Conservation (phyloP, 1,284 basidiomycete genomes). For the Marasmius fiardii region DNA sequence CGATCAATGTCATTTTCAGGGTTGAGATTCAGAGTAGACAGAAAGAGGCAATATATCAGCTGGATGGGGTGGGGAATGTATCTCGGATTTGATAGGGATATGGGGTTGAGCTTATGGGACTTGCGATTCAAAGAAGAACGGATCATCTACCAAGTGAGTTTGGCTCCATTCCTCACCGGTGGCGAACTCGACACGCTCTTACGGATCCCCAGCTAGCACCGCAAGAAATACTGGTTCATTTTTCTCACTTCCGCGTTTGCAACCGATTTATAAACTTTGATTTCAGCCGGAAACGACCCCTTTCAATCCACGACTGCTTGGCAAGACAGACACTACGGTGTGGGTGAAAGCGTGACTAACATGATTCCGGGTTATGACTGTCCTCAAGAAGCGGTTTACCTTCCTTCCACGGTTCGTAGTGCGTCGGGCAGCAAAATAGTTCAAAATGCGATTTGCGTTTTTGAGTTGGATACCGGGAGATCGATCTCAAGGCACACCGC, state of each 20-base stretch:
- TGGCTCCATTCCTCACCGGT: too few species aligned
- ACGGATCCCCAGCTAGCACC: constrained; percentile 38
- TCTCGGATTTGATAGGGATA: constrained; percentile 61
- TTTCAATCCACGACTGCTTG: constrained; percentile 61
- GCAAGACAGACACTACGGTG: constrained; percentile 65
- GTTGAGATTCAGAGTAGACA: constrained; percentile 54
- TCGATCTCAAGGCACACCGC: constrained; percentile 58
- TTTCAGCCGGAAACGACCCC: constrained; percentile 60
- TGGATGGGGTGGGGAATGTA: constrained; percentile 69
- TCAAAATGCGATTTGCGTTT: constrained; percentile 58
- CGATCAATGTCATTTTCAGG: constrained; percentile 57
- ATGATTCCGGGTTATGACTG: constrained; percentile 66
- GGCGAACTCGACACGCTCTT: constrained; percentile 38
- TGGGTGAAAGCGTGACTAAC: constrained; percentile 52
- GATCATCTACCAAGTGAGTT: constrained; percentile 70
- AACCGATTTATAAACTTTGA: too few species aligned
- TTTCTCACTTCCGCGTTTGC: background rate
- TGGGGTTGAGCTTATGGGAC: constrained; percentile 67
- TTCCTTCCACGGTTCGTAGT: constrained; percentile 54
- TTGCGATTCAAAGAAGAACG: constrained; percentile 58
- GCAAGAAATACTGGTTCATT: constrained; percentile 62
- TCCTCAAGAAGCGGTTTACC: constrained; percentile 54
- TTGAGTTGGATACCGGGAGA: constrained; percentile 55
- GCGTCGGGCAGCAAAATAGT: constrained; percentile 39
- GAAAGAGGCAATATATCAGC: constrained; percentile 47